These are phyloP conservation scores for Fusarium haematococcum DNA, from an alignment of 2,329 filamentous ascomycete species.

Conservation along the genomic window DNA sequence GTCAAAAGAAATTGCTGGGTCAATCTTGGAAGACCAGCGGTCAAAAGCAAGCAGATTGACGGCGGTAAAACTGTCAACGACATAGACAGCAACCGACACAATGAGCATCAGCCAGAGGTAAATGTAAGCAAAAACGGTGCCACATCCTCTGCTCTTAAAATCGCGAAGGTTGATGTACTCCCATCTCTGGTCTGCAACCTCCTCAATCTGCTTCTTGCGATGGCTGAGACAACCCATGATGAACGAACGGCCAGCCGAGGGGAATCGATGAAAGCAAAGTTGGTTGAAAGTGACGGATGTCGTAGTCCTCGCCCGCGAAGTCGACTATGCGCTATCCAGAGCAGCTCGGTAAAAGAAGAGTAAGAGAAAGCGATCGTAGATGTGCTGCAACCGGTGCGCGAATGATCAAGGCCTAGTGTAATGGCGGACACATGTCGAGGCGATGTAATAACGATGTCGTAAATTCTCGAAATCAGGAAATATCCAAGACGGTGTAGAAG, in stretches of 20 bases:
- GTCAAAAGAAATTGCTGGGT: slow-evolving; percentile 80
- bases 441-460: slow-evolving; percentile 8
- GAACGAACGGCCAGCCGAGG: slow-evolving; percentile 23
- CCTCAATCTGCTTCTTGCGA: slow-evolving; percentile 69
- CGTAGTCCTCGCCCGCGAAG: slow-evolving; percentile 63
- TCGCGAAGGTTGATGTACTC: slow-evolving; percentile 84
- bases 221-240: slow-evolving; percentile 75
- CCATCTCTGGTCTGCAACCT: slow-evolving; percentile 91
- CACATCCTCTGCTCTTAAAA: slow-evolving; percentile 86
- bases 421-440: slow-evolving; percentile 28
- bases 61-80: slow-evolving; percentile 91
- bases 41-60: slow-evolving; percentile 91
- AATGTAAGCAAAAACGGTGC: slow-evolving; percentile 81
- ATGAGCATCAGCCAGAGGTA: slow-evolving; percentile 86
- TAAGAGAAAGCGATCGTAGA: slow-evolving; percentile 27
- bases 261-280: slow-evolving; percentile 20
- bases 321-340: slow-evolving; percentile 53
- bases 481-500: neutral
- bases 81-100: slow-evolving; percentile 86
- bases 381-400: slow-evolving; percentile 39
- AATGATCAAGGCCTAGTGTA: slow-evolving; percentile 22
- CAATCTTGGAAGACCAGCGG: slow-evolving; percentile 86
- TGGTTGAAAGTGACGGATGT: slow-evolving; percentile 46
- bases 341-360: slow-evolving; percentile 17
- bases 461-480: neutral